Evolutionary conservation across 2,329 filamentous ascomycete species (phyloP).

Genomic region (Camillea tinctor): DNA sequence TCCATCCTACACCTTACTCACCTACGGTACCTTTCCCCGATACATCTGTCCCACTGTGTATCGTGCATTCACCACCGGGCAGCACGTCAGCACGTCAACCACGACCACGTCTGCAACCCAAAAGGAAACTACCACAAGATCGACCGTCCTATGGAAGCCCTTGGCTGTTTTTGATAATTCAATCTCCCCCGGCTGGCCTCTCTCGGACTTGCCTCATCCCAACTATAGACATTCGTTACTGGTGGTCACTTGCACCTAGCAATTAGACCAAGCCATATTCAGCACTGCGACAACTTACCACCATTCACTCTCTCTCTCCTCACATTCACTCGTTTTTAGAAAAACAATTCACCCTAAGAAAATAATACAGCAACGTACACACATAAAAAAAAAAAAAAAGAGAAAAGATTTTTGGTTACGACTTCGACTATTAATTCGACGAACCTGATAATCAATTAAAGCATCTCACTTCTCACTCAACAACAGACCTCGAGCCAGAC

Average conservation of each 20-base stretch:
- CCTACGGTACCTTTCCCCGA: slow-evolving; percentile 4
- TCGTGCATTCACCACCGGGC: slow-evolving; percentile 6
- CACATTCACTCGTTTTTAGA: slow-evolving; percentile 20
- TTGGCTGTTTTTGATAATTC: slow-evolving; percentile 11
- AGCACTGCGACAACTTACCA: slow-evolving; percentile 16
- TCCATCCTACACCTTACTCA: slow-evolving; percentile 5
- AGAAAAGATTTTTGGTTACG: slow-evolving; percentile 21
- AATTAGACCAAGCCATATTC: slow-evolving; percentile 6
- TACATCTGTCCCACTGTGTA: slow-evolving; percentile 7
- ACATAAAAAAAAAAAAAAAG: neutral
- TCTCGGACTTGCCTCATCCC: slow-evolving; percentile 26
- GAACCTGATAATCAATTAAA: slow-evolving; percentile 17
- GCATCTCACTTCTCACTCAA: slow-evolving; percentile 17
- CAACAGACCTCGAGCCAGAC: slow-evolving; percentile 1
- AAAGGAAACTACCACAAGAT: slow-evolving; percentile 7
- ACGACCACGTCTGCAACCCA: slow-evolving; percentile 7
- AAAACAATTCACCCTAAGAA: slow-evolving; percentile 11
- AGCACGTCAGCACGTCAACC: slow-evolving; percentile 16
- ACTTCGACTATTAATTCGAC: slow-evolving; percentile 27
- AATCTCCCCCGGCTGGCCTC: slow-evolving; percentile 10
- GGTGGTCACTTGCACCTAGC: slow-evolving; percentile 17
- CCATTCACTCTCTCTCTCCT: slow-evolving; percentile 12
- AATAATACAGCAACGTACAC: too few relatives aligned
- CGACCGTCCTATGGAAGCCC: slow-evolving; percentile 14
- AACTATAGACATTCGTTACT: slow-evolving; percentile 32